Conservation (phyloP, 2,329 filamentous ascomycete species). For the Sarocladium kiliense region DNA sequence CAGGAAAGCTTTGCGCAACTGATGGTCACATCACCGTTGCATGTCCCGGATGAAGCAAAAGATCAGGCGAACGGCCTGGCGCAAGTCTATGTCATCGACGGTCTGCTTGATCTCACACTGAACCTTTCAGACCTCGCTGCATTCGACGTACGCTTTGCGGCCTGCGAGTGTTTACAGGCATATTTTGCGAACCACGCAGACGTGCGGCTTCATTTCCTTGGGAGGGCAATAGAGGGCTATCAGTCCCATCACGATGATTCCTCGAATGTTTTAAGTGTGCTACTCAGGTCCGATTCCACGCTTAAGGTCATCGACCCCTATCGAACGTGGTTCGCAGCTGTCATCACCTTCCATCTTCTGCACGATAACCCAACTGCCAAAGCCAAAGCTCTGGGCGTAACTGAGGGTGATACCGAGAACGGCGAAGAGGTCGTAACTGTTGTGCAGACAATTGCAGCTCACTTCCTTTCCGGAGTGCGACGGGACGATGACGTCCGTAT, state of each 20-base stretch:
- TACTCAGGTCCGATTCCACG: conserved; percentile 62
- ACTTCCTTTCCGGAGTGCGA: conserved; percentile 76
- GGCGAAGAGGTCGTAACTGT: conserved; percentile 95
- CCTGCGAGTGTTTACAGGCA: conserved; percentile 85
- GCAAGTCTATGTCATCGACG: conserved; percentile 87
- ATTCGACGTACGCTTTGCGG: conserved; percentile 78
- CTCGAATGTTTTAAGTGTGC: conserved; percentile 80
- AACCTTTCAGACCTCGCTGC: conserved; percentile 60
- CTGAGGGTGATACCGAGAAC: conserved; percentile 80
- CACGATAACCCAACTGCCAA: conserved; percentile 79
- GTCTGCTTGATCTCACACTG: conserved; percentile 76
- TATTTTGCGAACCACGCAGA: conserved; percentile 81
- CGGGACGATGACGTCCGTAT: conserved; percentile 73
- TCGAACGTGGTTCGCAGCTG: conserved; percentile 81
- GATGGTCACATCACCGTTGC: conserved; percentile 61
- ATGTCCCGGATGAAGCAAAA: not conserved
- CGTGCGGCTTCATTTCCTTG: conserved; percentile 80
- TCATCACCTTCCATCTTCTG: conserved; percentile 80
- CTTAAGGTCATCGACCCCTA: conserved; percentile 72
- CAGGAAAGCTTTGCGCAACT: conserved; percentile 89
- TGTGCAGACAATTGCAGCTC: conserved; percentile 81
- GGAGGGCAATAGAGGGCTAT: conserved; percentile 85
- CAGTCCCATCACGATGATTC: conserved; percentile 71
- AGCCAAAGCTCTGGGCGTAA: conserved; percentile 70
- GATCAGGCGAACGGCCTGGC: conserved; percentile 46